Base-by-base conservation (phyloP, 768 basidiomycete species). In the Kwoniella botswanensis region DNA sequence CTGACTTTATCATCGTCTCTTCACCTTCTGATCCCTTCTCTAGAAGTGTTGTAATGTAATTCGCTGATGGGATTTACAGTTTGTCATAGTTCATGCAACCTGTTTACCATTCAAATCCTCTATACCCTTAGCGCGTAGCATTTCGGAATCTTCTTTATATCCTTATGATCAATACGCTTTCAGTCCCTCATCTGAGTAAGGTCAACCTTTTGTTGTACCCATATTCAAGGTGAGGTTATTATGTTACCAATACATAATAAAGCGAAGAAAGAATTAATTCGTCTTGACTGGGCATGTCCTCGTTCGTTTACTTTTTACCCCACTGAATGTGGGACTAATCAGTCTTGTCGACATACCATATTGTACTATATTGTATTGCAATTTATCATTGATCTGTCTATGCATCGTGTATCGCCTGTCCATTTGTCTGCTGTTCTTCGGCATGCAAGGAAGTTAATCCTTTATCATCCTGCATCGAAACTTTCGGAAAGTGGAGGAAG, bases 281-380 rank as follows among this genome's bases (percentile, higher is more conserved):
- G 65, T 62, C 64, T 52, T 55, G 61, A 67, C 71, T 71, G 71
- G 71, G 71, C 71, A 71, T 71, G 71, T 67, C 71, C 64, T 71
- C 59, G 53, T 67, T 67, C 65, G 71, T 67, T 67, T 63, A 46
- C 55, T 18, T 35, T 43, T 71, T 12, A 57, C 65, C 53, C 71
- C 60, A 71, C 71, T 71, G 71, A 64, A 67, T 59, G 65, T 64
- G 68, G 60, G 71, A 67, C 71, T 71, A 71, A 71, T 71, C 71
- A 71, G 71, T 67, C 61, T 63, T 53, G 64, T 71, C 71, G 65
- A 71, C 65, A 71, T 57, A 13, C 21, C 55, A 24, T 60, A 12
- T 53, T 42, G 18, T 59, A n/a, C 22, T 21, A 65, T 42, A 4
- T 64, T 54, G 63, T 53, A 61, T 57, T 11, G 22, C 22, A 61